Conservation (phyloP, 768 basidiomycete genomes). For the Phylloporus sp. region DNA sequence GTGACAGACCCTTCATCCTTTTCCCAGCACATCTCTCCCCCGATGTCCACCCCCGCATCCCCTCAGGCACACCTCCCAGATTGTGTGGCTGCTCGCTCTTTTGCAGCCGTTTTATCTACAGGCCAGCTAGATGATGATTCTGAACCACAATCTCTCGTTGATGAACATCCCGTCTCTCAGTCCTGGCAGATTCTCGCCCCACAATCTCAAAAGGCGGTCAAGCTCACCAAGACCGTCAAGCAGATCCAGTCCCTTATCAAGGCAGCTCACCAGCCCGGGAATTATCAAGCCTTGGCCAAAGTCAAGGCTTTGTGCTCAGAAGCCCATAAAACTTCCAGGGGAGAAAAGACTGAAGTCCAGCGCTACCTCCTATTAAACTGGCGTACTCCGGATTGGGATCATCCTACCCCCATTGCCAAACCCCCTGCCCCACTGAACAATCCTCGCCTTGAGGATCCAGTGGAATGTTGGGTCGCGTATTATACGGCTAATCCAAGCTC, state of each 20-base stretch:
- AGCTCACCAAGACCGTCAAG: constrained; percentile 35
- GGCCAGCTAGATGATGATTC: constrained; percentile 29
- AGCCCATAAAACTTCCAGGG: constrained; percentile 42
- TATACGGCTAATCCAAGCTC: constrained; percentile 41
- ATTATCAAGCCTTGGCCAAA: constrained; percentile 37
- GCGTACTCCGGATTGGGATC: constrained; percentile 40
- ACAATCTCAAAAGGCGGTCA: constrained; percentile 13
- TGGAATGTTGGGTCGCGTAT: constrained; percentile 45
- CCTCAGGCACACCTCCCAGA: constrained; percentile 33
- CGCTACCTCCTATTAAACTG: constrained; percentile 40
- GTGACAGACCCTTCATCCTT: constrained; percentile 17
- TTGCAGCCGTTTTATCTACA: constrained; percentile 30
- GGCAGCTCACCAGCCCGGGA: constrained; percentile 41
- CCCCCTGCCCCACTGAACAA: constrained; percentile 33
- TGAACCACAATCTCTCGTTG: constrained; percentile 19
- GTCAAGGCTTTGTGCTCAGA: constrained; percentile 45
- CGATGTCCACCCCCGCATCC: constrained; percentile 31
- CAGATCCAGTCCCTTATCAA: constrained; percentile 42
- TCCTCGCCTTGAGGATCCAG: constrained; percentile 45
- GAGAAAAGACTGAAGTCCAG: constrained; percentile 43
- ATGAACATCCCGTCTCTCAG: constrained; percentile 16
- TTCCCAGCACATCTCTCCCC: constrained; percentile 19
- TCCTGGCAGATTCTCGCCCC: constrained; percentile 24
- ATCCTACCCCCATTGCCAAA: constrained; percentile 17
- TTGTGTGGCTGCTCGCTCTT: constrained; percentile 33